Evolutionary conservation across 768 basidiomycete species (phyloP), one percentile per base, ranked within the genome.

Genomic region (Myochromella boudieri): DNA sequence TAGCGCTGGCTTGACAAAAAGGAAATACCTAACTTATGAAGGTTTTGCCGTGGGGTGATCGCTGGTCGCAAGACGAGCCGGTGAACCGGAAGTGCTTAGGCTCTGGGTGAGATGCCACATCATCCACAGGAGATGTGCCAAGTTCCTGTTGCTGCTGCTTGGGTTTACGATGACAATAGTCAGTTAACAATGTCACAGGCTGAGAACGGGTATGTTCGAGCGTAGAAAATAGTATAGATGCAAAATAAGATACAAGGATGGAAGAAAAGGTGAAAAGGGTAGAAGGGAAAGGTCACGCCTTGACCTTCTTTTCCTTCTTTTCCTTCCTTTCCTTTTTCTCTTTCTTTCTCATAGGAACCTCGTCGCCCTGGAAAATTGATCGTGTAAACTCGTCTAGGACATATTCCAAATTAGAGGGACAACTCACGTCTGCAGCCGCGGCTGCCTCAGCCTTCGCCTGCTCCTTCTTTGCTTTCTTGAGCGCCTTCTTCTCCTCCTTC

Each of bases 401-500:
- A 33, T 26, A 26, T 18, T 10, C 11, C 9, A 32, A 22, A 54
- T 57, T 52, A 53, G 52, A 33, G 21, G 31, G 21, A 49, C 15
- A 8, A 47, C 71, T 53, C 44, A 74, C 77, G 50, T 68, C 71
- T 43, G 60, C 71, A 15, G 53, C 74, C 21, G 66, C 74, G 15
- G 54, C 74, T 15, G 67, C 74, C 54, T 76, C 76, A 26, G 60
- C 67, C 63, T 80, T 82, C n/a, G 68, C 77, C 55, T 80, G 71
- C 57, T 80, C 76, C 68, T 88, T 88, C 63, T 78, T 77, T 34
- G 82, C 84, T 67, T 85, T 89, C 67, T 88, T 91, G 63, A 85
- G 65, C 14, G 87, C 85, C 71, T 87, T 90, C 75, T 89, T 89
- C 69, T 91, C 88, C 68, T 90, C 87, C 67, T 90, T 91, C 17